Evolutionary conservation across 345 rosid species (phyloP).

Genomic region (Erysimum cheiranthoides): DNA sequence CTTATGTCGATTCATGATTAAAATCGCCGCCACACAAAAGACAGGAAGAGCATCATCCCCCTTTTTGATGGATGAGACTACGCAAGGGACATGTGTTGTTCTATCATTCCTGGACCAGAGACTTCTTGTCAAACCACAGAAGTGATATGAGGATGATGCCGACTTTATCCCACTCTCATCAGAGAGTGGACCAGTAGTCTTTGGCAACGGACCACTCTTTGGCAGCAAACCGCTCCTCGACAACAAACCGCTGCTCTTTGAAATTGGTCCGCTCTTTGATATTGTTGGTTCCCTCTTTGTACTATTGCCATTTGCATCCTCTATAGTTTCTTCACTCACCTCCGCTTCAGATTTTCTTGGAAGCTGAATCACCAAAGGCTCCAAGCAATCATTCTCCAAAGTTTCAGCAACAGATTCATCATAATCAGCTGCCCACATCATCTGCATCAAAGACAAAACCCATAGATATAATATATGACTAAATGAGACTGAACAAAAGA

Average conservation of each 20-base stretch:
- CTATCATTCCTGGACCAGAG: constrained; percentile 70
- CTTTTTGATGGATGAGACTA: constrained; percentile 61
- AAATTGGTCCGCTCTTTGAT: constrained; percentile 45
- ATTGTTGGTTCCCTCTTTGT: constrained; percentile 35
- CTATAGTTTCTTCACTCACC: constrained; percentile 50
- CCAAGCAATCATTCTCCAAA: constrained; percentile 73
- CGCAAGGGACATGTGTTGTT: constrained; percentile 54
- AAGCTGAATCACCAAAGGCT: constrained; percentile 67
- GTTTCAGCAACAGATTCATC: constrained; percentile 61
- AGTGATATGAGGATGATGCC: constrained; percentile 52
- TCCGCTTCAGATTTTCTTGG: constrained; percentile 57
- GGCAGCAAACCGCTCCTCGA: constrained; percentile 50
- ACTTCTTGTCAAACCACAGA: constrained; percentile 77
- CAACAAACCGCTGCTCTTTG: constrained; percentile 51
- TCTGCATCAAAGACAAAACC: constrained; percentile 55
- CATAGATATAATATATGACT: neutral
- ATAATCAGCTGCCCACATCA: constrained; percentile 99
- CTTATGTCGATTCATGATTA: constrained; percentile 85
- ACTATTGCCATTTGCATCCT: constrained; percentile 49
- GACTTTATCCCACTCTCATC: constrained; percentile 59
- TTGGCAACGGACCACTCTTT: constrained; percentile 48
- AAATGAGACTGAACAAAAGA: constrained; percentile 19
- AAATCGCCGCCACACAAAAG: constrained; percentile 91
- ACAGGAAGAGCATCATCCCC: constrained; percentile 80
- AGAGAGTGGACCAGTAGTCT: constrained; percentile 48